Percentiles rank a stretch among this genome's conserved stretches.
Evolutionary conservation across 306 rosid genomes (phyloP).

Genomic region (Begonia masoniana): DNA sequence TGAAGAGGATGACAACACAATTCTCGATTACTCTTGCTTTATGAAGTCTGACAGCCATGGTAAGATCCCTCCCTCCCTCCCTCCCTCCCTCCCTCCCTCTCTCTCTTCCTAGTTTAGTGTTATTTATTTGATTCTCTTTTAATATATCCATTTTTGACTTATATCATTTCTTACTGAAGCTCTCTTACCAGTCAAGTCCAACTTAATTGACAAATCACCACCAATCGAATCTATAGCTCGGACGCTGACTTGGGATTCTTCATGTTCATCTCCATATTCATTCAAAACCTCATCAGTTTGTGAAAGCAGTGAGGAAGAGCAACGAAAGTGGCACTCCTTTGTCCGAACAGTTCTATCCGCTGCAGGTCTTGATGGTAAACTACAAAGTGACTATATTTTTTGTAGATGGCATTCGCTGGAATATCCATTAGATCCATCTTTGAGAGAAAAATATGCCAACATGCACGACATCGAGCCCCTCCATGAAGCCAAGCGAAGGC

Average conservation of each 20-base stretch:
- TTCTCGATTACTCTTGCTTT: conserved; percentile 25
- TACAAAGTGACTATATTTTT: conserved; percentile 21
- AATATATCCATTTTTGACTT: conserved; percentile 5
- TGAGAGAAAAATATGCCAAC: conserved; percentile 56
- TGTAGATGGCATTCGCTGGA: conserved; percentile 58
- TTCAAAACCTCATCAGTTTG: conserved; percentile 38
- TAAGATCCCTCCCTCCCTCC: conserved; percentile 16
- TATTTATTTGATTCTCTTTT: not conserved
- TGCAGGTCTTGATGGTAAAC: conserved; percentile 44
- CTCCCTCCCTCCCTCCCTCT: conserved; percentile 4
- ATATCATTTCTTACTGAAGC: conserved; percentile 32
- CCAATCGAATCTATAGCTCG: conserved; percentile 87
- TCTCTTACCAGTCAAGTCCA: conserved; percentile 28
- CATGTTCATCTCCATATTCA: conserved; percentile 33
- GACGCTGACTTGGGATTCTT: conserved; percentile 66
- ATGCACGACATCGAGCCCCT: conserved; percentile 34
- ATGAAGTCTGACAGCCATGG: conserved; percentile 33
- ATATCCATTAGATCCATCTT: conserved; percentile 66
- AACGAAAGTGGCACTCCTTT: conserved; percentile 46
- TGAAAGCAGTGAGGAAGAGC: conserved; percentile 36
- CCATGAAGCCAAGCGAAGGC: conserved; percentile 65
- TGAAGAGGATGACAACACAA: conserved; percentile 44
- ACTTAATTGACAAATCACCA: conserved; percentile 91
- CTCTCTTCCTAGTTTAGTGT: not conserved
- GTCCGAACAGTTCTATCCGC: conserved; percentile 56